Evolutionary conservation across 768 basidiomycete species (phyloP), one percentile per base, ranked within the genome.

Genomic region (Tylopilus cervinicoccineus): DNA sequence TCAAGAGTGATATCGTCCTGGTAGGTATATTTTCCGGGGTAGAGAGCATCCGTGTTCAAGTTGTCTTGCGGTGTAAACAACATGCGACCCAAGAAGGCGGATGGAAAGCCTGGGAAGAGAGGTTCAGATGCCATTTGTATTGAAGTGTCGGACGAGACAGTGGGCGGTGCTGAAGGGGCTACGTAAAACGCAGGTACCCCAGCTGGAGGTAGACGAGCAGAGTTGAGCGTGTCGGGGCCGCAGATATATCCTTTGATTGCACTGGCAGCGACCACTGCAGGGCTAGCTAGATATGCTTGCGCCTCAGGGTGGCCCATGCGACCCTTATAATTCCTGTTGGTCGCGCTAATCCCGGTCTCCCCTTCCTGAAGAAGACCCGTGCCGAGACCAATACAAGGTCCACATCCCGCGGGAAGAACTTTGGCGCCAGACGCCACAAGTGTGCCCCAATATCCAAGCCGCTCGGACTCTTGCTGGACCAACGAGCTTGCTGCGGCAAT

Each of bases 21-120:
- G 69, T 99, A 99, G 6, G 95, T 99, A 69, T 96, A 98, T 69
- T 96, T 98, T 17, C 95, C 95, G 1, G 96, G 96, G 71, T 99
- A 99, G 60, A 99, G 92, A 1, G 89, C 96, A 61, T 99, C 96
- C 1, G 96, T 99, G 67, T 94, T 98, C 51, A 99, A 69, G 63
- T 99, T 99, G 67, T 99, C 96, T 61, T 97, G 93, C 0, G 96
- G 96, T 0, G 84, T 79, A 60, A 97, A 99, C 34, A 98, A 71
- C n/a, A 98, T 71, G 0, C 84, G 83, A 1, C 96, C 96, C 0
- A 79, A 68, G 69, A 99, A 96, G 23, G 72, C 69, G 16, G 79
- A 65, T 1, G 96, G 96, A 77, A 99, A 98, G 1, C 85, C 85
- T 5, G 82, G 73, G 27, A 92, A 73, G 22, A 94, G 76, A 2